phyloP scores from a whole-genome alignment of 371 early-diverging fungal genomes.

The Dentiscutata heterogama region DNA sequence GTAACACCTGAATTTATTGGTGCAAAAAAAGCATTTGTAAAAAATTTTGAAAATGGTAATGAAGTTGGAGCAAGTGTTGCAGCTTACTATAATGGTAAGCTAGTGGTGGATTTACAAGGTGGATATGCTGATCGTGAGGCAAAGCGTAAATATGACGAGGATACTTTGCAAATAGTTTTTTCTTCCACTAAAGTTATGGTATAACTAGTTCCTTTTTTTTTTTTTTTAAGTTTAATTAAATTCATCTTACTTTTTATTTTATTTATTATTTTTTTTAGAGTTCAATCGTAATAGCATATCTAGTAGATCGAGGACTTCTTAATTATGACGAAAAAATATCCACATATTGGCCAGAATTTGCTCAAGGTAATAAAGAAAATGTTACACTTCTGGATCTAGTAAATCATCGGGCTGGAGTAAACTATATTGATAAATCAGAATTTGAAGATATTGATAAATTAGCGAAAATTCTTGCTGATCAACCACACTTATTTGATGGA shows the following conservation, averaged over 20 bases:
- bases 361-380: constrained; percentile 75
- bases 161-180: constrained; percentile 73
- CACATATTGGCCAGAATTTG: constrained; percentile 85
- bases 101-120: constrained; percentile 72
- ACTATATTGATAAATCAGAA: constrained; percentile 60
- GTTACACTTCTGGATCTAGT: constrained; percentile 73
- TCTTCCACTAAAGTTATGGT: constrained; percentile 68
- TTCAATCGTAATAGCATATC: constrained; percentile 62
- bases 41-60: constrained; percentile 46
- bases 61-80: constrained; percentile 68
- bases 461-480: constrained; percentile 62
- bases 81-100: constrained; percentile 64
- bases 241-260: too few relatives aligned
- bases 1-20: neutral
- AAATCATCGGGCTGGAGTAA: constrained; percentile 74
- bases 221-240: too few relatives aligned
- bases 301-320: constrained; percentile 69
- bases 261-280: neutral
- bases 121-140: constrained; percentile 66
- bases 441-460: constrained; percentile 50
- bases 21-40: constrained; percentile 31
- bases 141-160: constrained; percentile 58
- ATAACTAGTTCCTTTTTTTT: too few relatives aligned
- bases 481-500: constrained; percentile 74
- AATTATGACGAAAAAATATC: constrained; percentile 64